These are phyloP conservation scores for Microdochium trichocladiopsis DNA, from an alignment of 2,329 filamentous ascomycete species.

Conservation along the genomic window DNA sequence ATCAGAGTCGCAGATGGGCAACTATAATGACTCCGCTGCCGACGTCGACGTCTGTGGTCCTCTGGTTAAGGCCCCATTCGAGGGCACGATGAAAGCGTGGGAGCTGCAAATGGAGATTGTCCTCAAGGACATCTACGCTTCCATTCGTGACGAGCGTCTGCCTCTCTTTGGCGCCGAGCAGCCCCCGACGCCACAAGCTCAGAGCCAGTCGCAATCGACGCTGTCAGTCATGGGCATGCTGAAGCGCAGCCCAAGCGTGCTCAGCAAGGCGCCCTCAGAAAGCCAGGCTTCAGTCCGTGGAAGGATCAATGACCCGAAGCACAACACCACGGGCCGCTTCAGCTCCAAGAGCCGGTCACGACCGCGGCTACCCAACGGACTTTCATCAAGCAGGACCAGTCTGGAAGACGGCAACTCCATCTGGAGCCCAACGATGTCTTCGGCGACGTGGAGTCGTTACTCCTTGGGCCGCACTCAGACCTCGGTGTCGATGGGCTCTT, in stretches of 20 bases:
- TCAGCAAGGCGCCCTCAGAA: conserved; percentile 91
- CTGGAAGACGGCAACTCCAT: conserved; percentile 85
- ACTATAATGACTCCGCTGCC: conserved; percentile 23
- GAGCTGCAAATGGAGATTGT: conserved; percentile 85
- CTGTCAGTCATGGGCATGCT: conserved; percentile 72
- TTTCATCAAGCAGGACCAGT: conserved; percentile 88
- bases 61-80: conserved; percentile 70
- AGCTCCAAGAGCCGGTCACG: conserved; percentile 80
- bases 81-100: conserved; percentile 73
- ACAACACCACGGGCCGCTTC: conserved; percentile 61
- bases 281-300: conserved; percentile 62
- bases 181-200: conserved; percentile 43
- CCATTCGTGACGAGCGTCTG: conserved; percentile 80
- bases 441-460: conserved; percentile 94
- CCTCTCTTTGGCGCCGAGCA: conserved; percentile 70
- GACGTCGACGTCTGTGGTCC: conserved; percentile 57
- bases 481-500: conserved; percentile 86
- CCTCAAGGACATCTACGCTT: conserved; percentile 84
- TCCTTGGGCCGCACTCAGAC: conserved; percentile 87
- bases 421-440: conserved; percentile 78
- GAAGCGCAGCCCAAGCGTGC: conserved; percentile 79
- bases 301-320: conserved; percentile 53
- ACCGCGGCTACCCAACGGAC: conserved; percentile 70
- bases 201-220: conserved; percentile 11
- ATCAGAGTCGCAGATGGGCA: conserved; percentile 32